These are phyloP conservation scores for Podospora fimiseda DNA, from an alignment of 495 filamentous ascomycete genomes.

Conservation along the genomic window DNA sequence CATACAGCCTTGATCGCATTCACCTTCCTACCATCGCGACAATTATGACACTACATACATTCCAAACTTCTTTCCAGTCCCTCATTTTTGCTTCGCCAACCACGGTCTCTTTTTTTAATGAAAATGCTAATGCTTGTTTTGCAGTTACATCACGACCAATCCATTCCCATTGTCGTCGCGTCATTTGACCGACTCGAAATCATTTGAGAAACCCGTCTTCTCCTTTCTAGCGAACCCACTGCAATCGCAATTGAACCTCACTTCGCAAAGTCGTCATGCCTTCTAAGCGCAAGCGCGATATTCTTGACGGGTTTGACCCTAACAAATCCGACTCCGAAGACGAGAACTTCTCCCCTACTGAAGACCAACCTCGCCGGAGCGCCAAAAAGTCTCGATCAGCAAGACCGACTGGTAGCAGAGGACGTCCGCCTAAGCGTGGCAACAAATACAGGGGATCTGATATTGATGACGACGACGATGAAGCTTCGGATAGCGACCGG, in stretches of 20 bases:
- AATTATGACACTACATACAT: too few relatives aligned
- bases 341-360: constrained; percentile 59
- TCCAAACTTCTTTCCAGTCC: too few relatives aligned
- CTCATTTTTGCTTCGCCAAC: too few relatives aligned
- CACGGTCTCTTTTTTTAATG: too few relatives aligned
- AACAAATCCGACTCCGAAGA: constrained; percentile 83
- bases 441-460: constrained; percentile 55
- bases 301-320: constrained; percentile 64
- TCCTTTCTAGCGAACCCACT: too few relatives aligned
- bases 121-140: background rate
- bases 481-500: constrained; percentile 45
- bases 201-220: too few relatives aligned
- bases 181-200: too few relatives aligned
- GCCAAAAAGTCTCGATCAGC: constrained; percentile 35
- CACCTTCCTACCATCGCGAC: background rate
- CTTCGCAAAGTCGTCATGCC: constrained; percentile 13
- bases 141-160: background rate
- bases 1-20: background rate
- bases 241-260: background rate
- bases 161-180: background rate
- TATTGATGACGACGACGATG: constrained; percentile 64
- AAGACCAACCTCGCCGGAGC: constrained; percentile 39
- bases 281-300: constrained; percentile 55
- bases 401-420: constrained; percentile 23
- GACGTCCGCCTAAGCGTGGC: constrained; percentile 40